phyloP scores from a whole-genome alignment of 768 basidiomycete species.

The Harrya chromipes region DNA sequence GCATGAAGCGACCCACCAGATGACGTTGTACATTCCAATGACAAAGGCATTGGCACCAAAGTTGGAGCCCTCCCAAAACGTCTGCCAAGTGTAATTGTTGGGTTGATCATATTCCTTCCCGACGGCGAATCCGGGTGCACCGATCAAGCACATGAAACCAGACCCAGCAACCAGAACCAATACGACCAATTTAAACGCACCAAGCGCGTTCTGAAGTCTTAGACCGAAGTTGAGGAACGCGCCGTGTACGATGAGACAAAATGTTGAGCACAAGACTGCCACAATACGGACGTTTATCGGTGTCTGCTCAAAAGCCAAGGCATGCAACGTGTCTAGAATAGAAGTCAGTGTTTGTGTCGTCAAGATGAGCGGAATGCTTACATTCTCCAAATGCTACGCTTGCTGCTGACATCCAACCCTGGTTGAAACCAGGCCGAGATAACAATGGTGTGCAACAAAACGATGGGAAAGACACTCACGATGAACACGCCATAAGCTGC shows the following conservation, averaged over 20 bases:
- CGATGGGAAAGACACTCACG: conserved; percentile 35
- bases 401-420: conserved; percentile 60
- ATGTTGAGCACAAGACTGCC: conserved; percentile 54
- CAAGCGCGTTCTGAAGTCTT: conserved; percentile 61
- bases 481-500: conserved; percentile 55
- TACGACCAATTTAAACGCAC: conserved; percentile 57
- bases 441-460: background rate
- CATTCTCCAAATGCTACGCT: conserved; percentile 75
- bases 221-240: conserved; percentile 52
- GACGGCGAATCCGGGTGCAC: conserved; percentile 48
- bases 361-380: conserved; percentile 23
- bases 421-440: background rate
- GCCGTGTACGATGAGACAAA: conserved; percentile 57
- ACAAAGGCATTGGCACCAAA: conserved; percentile 58
- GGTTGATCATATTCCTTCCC: conserved; percentile 51
- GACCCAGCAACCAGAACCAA: conserved; percentile 49
- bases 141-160: conserved; percentile 51
- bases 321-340: conserved; percentile 55
- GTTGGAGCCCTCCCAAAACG: conserved; percentile 61
- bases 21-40: conserved; percentile 63
- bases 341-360: background rate
- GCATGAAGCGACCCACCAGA: conserved; percentile 48
- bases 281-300: conserved; percentile 48
- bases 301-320: conserved; percentile 45
- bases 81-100: conserved; percentile 55